Evolutionary conservation across 208 protist genomes (phyloP), one percentile per base, ranked within the genome.

Genomic region (Vickermania ingenoplastis): DNA sequence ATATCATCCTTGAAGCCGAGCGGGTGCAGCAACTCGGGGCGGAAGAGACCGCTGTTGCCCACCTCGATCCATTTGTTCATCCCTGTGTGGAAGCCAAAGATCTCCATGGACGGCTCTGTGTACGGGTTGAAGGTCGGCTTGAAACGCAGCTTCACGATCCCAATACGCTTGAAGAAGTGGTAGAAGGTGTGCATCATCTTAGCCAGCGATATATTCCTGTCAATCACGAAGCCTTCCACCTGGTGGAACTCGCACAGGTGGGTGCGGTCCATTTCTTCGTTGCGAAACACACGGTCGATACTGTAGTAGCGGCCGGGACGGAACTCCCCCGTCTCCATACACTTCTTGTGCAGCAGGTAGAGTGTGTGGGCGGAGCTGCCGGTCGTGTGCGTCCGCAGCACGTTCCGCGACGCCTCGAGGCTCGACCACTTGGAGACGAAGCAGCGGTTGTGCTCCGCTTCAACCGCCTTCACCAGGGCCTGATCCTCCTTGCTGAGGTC

Each of bases 121-220:
- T 99, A 99, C 21, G 99, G 99, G 81, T 99, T 99, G 85, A 99
- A 99, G 29, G 98, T 96, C 17, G 98, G 98, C 85, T 99, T 99
- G 89, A 99, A 99, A 65, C 93, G 89, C 23, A 99, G 68, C 60
- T 98, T 67, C 51, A 91, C 79, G 27, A 99, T 91, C 22, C 97
- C 97, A 53, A 99, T 91, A 50, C 94, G 89, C 26, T 77, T 73
- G 86, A 99, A 99, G 84, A 99, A 99, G 36, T 91, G 59, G 17
- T 90, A 66, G 56, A 99, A 97, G 3, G 96, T 89, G 67, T 98
- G 97, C 80, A 99, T 99, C 72, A 99, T 97, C 69, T 99, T 90
- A 21, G 88, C 89, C 0, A 99, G 87, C 4, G 91, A 96, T 21
- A 99, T 94, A 64, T 98, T 87, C 36, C 87, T 79, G 66, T 99